phyloP scores from a whole-genome alignment of 108 stramenopile species.

The Cyclotella choctawhatcheeana region DNA sequence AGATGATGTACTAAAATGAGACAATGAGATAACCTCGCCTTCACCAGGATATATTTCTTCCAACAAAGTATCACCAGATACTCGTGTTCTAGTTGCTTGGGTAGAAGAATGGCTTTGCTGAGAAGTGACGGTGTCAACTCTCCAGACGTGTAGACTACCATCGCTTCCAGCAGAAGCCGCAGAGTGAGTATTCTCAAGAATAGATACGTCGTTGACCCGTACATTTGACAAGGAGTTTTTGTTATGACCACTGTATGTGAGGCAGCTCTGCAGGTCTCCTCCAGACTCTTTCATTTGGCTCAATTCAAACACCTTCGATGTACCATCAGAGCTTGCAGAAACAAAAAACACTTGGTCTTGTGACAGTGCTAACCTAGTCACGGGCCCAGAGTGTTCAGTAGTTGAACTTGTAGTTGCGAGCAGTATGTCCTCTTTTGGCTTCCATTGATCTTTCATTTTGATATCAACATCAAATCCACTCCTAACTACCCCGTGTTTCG shows the following conservation, averaged over 20 bases:
- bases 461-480: conserved; percentile 19
- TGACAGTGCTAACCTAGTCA: conserved; percentile 88
- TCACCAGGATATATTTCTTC: conserved; percentile 64
- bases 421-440: conserved; percentile 81
- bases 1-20: conserved; percentile 90
- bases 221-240: conserved; percentile 13
- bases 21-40: conserved; percentile 88
- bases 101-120: conserved; percentile 25
- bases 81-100: conserved; percentile 48
- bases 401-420: conserved; percentile 66
- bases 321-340: conserved; percentile 90
- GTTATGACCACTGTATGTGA: conserved; percentile 82
- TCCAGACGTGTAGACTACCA: conserved; percentile 91
- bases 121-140: conserved; percentile 71
- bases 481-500: conserved; percentile 51
- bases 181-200: conserved; percentile 90
- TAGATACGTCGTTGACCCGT: conserved; percentile 86
- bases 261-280: conserved; percentile 76
- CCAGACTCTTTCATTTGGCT: conserved; percentile 78
- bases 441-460: conserved; percentile 55
- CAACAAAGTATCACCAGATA: conserved; percentile 66
- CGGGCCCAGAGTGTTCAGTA: conserved; percentile 83
- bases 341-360: conserved; percentile 92
- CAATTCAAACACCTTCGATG: conserved; percentile 92
- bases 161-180: conserved; percentile 88